Base-by-base conservation (phyloP, 2,329 filamentous ascomycete genomes). In the Fusarium albidum region DNA sequence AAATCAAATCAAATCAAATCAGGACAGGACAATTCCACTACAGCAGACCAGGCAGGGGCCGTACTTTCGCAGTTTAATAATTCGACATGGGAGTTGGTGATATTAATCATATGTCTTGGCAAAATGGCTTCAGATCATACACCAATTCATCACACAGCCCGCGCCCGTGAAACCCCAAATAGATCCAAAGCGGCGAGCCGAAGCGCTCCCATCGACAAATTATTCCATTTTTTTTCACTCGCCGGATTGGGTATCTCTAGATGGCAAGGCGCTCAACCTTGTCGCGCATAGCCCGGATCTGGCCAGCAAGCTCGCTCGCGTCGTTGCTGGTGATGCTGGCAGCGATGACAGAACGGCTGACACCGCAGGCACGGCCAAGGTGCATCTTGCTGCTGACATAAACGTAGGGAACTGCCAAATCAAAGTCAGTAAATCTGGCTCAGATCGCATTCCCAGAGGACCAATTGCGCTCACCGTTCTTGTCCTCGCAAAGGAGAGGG, bases 231-330 rank as follows among this genome's bases (percentile, higher is more conserved):
- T 58, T 49, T 51, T 59, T 63, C 52, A 54, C 54, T 61, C 50
- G n/a, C 49, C 21, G 32, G 11, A 18, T 21, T 45, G 45, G 57
- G 63, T 64, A 62, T 56, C 65, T 85, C 7, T 88, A 97, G 79
- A 97, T 96, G 81, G 94, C 92, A 66, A 97, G 84, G 68, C 93
- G 86, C 84, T 98, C 94, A 49, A 98, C 91, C 86, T 96, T 96
- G 78, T 96, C 91, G 82, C 94, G 96, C 71, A 97, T 82, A 63
- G 87, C 83, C 68, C 90, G 85, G 76, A 98, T 97, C 82, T 96
- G 92, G 70, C 85, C 84, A 75, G 88, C 90, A 55, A 98, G 82
- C 76, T 97, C 93, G 69, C 86, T 90, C 32, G 89, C 89, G 78
- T 96, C 92, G 83, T 96, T 96, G 76, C 89, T 92, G 65, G 92